Percentiles rank a stretch among this genome's conserved stretches.
phyloP scores from a whole-genome alignment of 1,284 basidiomycete species.

The Gastroboletus turbinatus region DNA sequence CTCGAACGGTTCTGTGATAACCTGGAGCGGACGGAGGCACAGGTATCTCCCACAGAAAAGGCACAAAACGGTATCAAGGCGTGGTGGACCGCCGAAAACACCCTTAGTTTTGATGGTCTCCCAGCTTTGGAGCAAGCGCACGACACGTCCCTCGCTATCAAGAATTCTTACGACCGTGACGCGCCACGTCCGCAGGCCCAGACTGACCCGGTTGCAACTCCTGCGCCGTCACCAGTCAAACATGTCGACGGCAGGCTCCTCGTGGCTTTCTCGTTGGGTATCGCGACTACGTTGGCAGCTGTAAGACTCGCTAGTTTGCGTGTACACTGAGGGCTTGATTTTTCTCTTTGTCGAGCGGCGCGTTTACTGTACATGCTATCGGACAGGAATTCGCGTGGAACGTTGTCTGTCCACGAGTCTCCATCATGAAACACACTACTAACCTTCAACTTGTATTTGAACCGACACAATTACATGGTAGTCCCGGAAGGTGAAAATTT shows the following conservation, averaged over 20 bases:
- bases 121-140: constrained; percentile 34
- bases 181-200: constrained; percentile 2
- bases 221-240: not conserved
- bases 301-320: constrained; percentile 10
- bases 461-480: not conserved
- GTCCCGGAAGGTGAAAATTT: not conserved
- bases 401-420: not conserved
- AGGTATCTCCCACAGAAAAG: constrained; percentile 11
- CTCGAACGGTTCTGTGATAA: constrained; percentile 34
- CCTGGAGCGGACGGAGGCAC: constrained; percentile 21
- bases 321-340: not conserved
- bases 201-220: not conserved
- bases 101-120: constrained; percentile 44
- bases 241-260: constrained; percentile 13
- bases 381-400: not conserved
- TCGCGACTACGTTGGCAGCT: constrained; percentile 15
- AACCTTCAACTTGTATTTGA: not conserved
- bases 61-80: constrained; percentile 38
- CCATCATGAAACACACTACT: not conserved
- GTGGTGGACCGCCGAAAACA: constrained; percentile 46
- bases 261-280: constrained; percentile 27
- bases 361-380: not conserved
- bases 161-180: constrained; percentile 28
- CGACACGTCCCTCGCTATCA: constrained; percentile 6
- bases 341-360: not conserved